Conservation (phyloP, 345 rosid genomes). For the Euphorbia pulcherrima region DNA sequence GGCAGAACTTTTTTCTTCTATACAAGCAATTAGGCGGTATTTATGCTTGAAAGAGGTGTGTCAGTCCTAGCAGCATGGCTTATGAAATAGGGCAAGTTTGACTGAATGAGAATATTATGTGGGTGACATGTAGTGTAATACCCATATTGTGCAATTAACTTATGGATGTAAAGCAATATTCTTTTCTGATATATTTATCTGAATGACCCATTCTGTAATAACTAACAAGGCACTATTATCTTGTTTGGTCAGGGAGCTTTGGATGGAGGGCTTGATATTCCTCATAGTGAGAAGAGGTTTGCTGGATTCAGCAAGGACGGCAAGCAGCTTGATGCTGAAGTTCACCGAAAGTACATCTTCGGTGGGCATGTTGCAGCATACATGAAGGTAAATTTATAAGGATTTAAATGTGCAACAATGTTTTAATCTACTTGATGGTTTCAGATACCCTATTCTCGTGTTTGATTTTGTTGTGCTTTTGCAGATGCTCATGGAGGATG, state of each 20-base stretch:
- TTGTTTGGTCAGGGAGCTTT: constrained; percentile 55
- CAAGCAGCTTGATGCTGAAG: constrained; percentile 74
- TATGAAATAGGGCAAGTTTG: background rate
- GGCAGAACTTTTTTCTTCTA: background rate
- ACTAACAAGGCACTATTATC: background rate
- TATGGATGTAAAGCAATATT: background rate
- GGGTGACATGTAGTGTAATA: background rate
- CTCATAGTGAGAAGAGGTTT: constrained; percentile 76
- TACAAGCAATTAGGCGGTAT: background rate
- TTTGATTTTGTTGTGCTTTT: background rate
- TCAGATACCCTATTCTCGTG: background rate
- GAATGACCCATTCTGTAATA: background rate
- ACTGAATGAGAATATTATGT: background rate
- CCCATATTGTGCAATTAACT: background rate
- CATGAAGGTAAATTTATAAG: constrained; percentile 46
- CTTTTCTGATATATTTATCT: background rate
- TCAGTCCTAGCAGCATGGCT: background rate
- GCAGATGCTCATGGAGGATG: constrained; percentile 57
- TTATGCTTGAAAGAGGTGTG: background rate
- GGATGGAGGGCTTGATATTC: constrained; percentile 86
- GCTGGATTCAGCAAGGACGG: constrained; percentile 68
- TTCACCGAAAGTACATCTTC: constrained; percentile 70
- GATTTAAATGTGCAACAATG: background rate
- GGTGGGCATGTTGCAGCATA: constrained; percentile 82
- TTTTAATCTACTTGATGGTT: background rate